phyloP scores from a whole-genome alignment of 2,329 filamentous ascomycete genomes.

The Colletotrichum theobromicola region DNA sequence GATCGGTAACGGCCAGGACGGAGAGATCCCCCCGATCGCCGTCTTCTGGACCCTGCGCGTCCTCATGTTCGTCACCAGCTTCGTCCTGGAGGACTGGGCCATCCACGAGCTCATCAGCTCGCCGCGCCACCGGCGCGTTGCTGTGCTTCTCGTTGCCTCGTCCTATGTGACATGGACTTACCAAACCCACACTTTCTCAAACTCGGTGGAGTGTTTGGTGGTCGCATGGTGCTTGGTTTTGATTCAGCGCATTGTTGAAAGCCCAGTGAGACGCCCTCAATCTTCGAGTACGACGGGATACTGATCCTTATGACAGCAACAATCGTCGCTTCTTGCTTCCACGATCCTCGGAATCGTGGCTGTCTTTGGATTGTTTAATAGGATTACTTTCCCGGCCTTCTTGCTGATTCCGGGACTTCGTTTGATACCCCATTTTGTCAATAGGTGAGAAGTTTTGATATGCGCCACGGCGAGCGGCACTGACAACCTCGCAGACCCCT shows the following conservation, averaged over 20 bases:
- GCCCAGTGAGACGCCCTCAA: conserved; percentile 64
- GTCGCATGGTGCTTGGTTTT: conserved; percentile 94
- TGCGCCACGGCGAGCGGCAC: background rate
- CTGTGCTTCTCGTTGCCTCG: conserved; percentile 86
- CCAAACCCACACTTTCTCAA: conserved; percentile 98
- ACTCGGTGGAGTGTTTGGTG: conserved; percentile 91
- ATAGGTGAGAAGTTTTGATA: conserved; percentile 62
- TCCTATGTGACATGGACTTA: conserved; percentile 99
- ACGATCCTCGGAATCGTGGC: conserved; percentile 79
- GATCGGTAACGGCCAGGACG: conserved; percentile 80
- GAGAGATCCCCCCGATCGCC: conserved; percentile 78
- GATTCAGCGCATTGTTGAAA: conserved; percentile 82
- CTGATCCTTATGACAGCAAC: conserved; percentile 57
- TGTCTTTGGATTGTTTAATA: conserved; percentile 91
- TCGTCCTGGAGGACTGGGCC: conserved; percentile 97
- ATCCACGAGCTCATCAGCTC: conserved; percentile 88
- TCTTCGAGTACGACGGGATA: background rate
- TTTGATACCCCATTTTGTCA: conserved; percentile 83
- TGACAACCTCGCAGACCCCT: conserved; percentile 50
- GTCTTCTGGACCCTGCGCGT: conserved; percentile 90
- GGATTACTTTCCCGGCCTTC: conserved; percentile 96
- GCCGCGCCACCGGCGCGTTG: conserved; percentile 72
- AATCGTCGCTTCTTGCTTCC: conserved; percentile 77
- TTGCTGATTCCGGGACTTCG: conserved; percentile 82
- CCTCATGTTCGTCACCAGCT: conserved; percentile 93